phyloP scores from a whole-genome alignment of 352 stramenopile genomes.

The Pythium dissimile region DNA sequence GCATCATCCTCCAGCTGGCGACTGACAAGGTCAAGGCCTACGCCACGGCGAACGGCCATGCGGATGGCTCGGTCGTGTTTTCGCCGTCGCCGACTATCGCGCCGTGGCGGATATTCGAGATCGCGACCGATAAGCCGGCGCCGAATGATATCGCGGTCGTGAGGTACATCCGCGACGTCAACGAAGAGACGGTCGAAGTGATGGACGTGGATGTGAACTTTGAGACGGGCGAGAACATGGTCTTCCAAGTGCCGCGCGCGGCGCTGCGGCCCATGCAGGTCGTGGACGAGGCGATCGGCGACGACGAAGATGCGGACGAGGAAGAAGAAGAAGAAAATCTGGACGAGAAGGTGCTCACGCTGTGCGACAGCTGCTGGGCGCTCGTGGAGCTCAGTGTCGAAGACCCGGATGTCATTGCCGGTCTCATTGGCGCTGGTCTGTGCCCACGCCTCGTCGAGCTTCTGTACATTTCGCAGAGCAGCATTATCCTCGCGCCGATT shows the following conservation, averaged over 20 bases:
- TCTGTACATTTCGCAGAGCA: conserved; percentile 81
- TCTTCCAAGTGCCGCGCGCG: conserved; percentile 62
- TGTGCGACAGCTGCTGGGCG: conserved; percentile 84
- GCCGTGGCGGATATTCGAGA: conserved; percentile 84
- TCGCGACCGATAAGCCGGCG: conserved; percentile 71
- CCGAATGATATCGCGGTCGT: conserved; percentile 85
- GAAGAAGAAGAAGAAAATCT: conserved; percentile 71
- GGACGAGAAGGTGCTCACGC: conserved; percentile 82
- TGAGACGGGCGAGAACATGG: conserved; percentile 81
- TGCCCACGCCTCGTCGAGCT: conserved; percentile 76
- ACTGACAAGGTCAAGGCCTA: conserved; percentile 70
- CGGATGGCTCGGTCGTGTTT: conserved; percentile 46
- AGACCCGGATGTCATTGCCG: conserved; percentile 53
- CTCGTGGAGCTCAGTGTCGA: conserved; percentile 83
- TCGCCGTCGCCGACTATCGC: conserved; percentile 57
- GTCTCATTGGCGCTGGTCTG: conserved; percentile 56
- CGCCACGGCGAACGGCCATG: conserved; percentile 42
- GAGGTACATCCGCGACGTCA: conserved; percentile 71
- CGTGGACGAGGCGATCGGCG: conserved; percentile 73
- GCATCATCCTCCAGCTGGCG: conserved; percentile 77
- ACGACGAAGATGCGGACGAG: conserved; percentile 66
- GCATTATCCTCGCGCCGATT: conserved; percentile 76
- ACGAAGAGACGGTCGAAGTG: conserved; percentile 74
- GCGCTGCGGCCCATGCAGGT: conserved; percentile 71
- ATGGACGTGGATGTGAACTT: conserved; percentile 88